These are phyloP conservation scores for Boechera retrofracta DNA, from an alignment of 345 rosid genomes.

Conservation along the genomic window DNA sequence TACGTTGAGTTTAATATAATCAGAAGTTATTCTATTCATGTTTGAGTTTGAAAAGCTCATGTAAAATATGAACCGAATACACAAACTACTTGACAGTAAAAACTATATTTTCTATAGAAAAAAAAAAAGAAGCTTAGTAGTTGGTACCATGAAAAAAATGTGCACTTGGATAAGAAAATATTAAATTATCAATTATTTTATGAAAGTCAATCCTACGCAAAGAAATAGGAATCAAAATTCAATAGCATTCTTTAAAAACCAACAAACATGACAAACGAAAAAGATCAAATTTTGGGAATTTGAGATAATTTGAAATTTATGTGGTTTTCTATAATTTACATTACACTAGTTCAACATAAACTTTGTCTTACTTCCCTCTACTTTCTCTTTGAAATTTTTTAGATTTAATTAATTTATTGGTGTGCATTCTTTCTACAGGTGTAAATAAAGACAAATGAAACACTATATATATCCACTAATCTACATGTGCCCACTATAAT, in stretches of 20 bases:
- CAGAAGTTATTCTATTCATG: neutral
- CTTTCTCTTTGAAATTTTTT: neutral
- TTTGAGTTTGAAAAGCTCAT: constrained; percentile 1
- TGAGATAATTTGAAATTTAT: constrained; percentile 28
- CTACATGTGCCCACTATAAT: constrained; percentile 41
- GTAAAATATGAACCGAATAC: neutral
- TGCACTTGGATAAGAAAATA: constrained; percentile 7
- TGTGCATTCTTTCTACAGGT: constrained; percentile 6
- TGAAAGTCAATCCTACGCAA: constrained; percentile 21
- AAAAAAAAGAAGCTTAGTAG: neutral
- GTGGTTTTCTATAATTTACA: constrained; percentile 28
- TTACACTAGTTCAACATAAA: constrained; percentile 15
- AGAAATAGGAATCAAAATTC: constrained; percentile 15
- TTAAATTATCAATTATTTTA: neutral
- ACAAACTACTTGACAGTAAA: neutral
- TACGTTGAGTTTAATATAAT: neutral
- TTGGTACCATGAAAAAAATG: constrained; percentile 23
- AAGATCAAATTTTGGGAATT: constrained; percentile 13
- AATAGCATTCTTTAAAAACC: neutral
- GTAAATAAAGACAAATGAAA: constrained; percentile 31
- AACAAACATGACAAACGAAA: constrained; percentile 20
- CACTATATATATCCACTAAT: constrained; percentile 27
- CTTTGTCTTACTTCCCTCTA: constrained; percentile 30
- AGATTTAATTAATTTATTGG: neutral
- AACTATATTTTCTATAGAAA: neutral